Evolutionary conservation across 108 stramenopile genomes (phyloP), one percentile per base, ranked within the genome.

Genomic region (Parmales sp.): DNA sequence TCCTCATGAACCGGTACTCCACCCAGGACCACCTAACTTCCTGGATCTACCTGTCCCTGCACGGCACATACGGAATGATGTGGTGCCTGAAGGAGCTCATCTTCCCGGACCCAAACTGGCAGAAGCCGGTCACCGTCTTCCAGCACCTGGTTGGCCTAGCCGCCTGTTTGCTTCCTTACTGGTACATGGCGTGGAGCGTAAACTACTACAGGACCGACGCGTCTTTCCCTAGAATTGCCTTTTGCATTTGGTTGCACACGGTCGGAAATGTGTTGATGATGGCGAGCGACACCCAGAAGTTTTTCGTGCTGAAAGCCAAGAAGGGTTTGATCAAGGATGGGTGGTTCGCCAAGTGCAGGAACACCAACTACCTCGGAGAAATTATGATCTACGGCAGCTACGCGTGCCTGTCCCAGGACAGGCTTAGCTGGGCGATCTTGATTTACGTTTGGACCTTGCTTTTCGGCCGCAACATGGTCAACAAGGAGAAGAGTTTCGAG

Each of bases 311-410:
- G 19, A 50, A 50, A 20, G 49, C 18, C 5, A 50, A 50, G 19
- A 50, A 50, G 18, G 0, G 49, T 20, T 20, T 60, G 20, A 60
- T 60, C 0, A 16, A 60, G 11, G 28, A 60, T 34, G 54, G 54
- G 13, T 60, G 54, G 54, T 60, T 60, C 54, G 54, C 31, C 13
- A 4, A 19, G 1, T 60, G 54, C 26, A 60, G 54, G 54, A 60
- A 60, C 54, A 60, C 54, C 4, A 60, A 60, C 26, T 60, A 60
- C 26, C 26, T 60, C 29, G 54, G 54, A 34, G 54, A 60, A 34
- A 60, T 60, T 28, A 60, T 60, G 54, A 60, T 60, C 16, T 60
- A 60, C 26, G 54, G 54, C 1, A 60, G 54, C 20, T 60, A 60
- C 54, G 54, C 54, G 54, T 28, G 31, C 31, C 3, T 60, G 25